Evolutionary conservation across 73 alveolate genomes (phyloP), one percentile per base, ranked within the genome.

Genomic region (Paramecium primaurelia): DNA sequence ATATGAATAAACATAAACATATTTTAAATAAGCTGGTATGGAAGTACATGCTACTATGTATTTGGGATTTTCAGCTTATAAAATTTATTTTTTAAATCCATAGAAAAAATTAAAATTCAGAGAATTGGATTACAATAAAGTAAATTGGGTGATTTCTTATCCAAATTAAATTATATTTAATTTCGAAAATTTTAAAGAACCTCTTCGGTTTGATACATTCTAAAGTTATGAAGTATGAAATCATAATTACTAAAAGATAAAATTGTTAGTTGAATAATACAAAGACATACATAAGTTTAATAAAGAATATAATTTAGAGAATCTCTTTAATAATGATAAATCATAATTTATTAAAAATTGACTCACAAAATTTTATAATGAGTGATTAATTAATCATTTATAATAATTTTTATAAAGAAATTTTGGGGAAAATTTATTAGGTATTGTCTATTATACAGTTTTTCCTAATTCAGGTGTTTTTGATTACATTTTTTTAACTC

Each of bases 391-490:
- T 54, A 64, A 64, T 80, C 91, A 80, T 80, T 80, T 80, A 80
- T 45, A 80, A 80, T 80, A 80, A 47, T 80, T 80, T 49, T 80
- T 80, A 64, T 45, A 80, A 22, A 80, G 58, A 45, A 80, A 80
- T 34, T 80, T 80, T 22, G 91, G 91, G 7, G 91, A 25, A 10
- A 80, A 20, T 25, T 80, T 80, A 42, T 34, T 45, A 14, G 44
- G 75, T 3, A 47, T 80, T 22, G 25, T 18, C 11, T 73, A 12
- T 37, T 73, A 37, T 0, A 25, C 32, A 11, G 30, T 37, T 47
- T 80, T 80, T 1, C 77, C 77, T 36, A 80, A 42, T 80, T 80
- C 91, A 9, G 91, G 91, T 20, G 91, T 80, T 47, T 80, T 80
- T 1, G 91, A 80, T 36, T 32, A 3, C 51, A 38, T 80, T 37